A percentile compares a stretch with the other conserved stretches of the same genome.
phyloP scores from a whole-genome alignment of 306 rosid species.

The Trifolium dubium region DNA sequence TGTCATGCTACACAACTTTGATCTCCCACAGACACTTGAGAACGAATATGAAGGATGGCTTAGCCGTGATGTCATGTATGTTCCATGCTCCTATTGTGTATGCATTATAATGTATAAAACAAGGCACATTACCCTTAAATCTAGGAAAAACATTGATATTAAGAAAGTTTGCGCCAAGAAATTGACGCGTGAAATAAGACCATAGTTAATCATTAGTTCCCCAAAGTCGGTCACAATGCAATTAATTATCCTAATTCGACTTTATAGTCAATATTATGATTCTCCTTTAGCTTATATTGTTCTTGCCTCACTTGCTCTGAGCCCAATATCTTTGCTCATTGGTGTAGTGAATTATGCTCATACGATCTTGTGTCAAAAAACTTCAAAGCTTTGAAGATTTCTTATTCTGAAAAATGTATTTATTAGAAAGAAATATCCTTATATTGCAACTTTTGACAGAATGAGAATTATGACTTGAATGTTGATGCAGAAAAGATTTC shows the following conservation, averaged over 20 bases:
- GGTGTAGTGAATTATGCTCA: no score
- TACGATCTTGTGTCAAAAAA: slow-evolving; percentile 19
- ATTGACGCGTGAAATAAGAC: no score
- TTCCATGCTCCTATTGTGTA: not conserved
- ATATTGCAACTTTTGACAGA: not conserved
- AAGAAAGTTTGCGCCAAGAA: no score
- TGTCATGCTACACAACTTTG: slow-evolving; percentile 60
- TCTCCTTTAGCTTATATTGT: not conserved
- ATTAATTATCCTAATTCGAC: no score
- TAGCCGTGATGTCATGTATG: slow-evolving; percentile 61
- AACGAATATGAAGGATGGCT: slow-evolving; percentile 90
- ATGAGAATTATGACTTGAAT: slow-evolving; percentile 12
- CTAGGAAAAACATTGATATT: no score
- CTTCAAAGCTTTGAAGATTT: not conserved
- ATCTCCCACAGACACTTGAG: slow-evolving; percentile 78
- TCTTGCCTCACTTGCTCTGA: slow-evolving; percentile 14
- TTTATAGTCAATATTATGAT: no score
- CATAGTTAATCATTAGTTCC: no score
- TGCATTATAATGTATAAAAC: not conserved
- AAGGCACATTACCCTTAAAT: no score
- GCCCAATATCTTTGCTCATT: no score
- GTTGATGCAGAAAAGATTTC: slow-evolving; percentile 73
- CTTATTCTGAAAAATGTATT: not conserved
- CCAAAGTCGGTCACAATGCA: no score
- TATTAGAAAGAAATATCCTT: not conserved